phyloP scores from a whole-genome alignment of 2,329 filamentous ascomycete species.

The Setomelanomma holmii region DNA sequence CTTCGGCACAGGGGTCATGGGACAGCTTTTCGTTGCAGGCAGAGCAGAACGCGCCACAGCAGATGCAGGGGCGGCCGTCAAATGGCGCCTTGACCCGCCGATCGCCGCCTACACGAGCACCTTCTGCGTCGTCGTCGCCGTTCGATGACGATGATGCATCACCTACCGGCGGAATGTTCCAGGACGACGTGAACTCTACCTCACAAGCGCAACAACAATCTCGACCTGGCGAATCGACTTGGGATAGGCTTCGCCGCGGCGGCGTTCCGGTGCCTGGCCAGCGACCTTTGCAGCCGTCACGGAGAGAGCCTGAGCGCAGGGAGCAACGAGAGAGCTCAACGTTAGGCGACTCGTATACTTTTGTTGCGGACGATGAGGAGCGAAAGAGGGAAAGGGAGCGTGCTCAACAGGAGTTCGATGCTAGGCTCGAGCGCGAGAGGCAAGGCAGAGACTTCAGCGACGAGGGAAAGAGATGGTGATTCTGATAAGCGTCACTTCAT shows the following conservation, averaged over 20 bases:
- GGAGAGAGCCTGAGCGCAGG: constrained; percentile 24
- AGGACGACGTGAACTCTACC: constrained; percentile 33
- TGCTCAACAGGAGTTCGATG: constrained; percentile 60
- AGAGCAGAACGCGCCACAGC: constrained; percentile 13
- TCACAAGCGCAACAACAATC: constrained; percentile 19
- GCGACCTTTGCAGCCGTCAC: constrained; percentile 17
- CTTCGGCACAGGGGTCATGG: constrained; percentile 14
- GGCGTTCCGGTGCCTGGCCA: constrained; percentile 23
- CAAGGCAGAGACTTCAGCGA: constrained; percentile 53
- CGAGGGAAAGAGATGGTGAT: constrained; percentile 41
- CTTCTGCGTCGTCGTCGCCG: constrained; percentile 14
- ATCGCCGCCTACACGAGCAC: constrained; percentile 10
- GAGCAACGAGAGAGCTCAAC: constrained; percentile 42
- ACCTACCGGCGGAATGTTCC: constrained; percentile 46
- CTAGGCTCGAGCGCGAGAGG: constrained; percentile 57
- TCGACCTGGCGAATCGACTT: constrained; percentile 48
- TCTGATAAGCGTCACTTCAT: not conserved
- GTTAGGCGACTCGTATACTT: constrained; percentile 54
- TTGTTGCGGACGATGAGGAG: constrained; percentile 53
- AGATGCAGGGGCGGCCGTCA: constrained; percentile 11
- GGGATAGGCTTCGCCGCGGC: constrained; percentile 54
- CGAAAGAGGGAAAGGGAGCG: constrained; percentile 52
- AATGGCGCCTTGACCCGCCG: constrained; percentile 11
- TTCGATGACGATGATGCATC: constrained; percentile 45
- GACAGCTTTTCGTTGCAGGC: constrained; percentile 21